Conservation (phyloP, 331 rosid species). For the Quercus lobata region DNA sequence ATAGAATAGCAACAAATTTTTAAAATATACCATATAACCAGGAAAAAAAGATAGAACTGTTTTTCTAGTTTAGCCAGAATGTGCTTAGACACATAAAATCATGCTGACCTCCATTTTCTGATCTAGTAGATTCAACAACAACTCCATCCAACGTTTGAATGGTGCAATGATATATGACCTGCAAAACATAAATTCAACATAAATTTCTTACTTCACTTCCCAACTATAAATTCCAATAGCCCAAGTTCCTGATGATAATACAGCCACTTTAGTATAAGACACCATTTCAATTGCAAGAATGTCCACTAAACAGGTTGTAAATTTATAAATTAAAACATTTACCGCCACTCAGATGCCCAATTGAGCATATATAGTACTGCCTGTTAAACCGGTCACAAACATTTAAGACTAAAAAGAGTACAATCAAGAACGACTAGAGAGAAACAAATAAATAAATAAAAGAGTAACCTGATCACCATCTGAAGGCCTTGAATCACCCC, state of each 20-base stretch:
- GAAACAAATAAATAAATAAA: slow-evolving; percentile 16
- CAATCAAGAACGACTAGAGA: background rate
- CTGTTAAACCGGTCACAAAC: background rate
- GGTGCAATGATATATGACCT: slow-evolving; percentile 80
- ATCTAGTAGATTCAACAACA: slow-evolving; percentile 69
- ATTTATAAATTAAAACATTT: background rate
- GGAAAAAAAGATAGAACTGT: background rate
- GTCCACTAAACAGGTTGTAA: background rate
- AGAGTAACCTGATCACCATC: slow-evolving; percentile 73
- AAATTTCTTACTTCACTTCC: background rate
- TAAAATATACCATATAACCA: background rate
- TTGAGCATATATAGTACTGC: background rate
- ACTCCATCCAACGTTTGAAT: slow-evolving; percentile 89
- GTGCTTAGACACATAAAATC: slow-evolving; percentile 10
- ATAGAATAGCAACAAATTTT: background rate
- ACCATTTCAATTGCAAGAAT: background rate
- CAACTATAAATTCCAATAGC: background rate
- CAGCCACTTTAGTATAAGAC: background rate
- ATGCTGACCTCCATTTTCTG: slow-evolving; percentile 70
- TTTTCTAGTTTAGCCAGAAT: background rate
- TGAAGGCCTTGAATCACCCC: slow-evolving; percentile 67
- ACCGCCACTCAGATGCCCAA: background rate
- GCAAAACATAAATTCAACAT: slow-evolving; percentile 20
- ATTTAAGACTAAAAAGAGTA: background rate
- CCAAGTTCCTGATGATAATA: background rate